Base-by-base conservation (phyloP, 345 rosid genomes). In the Raphanus sativus region DNA sequence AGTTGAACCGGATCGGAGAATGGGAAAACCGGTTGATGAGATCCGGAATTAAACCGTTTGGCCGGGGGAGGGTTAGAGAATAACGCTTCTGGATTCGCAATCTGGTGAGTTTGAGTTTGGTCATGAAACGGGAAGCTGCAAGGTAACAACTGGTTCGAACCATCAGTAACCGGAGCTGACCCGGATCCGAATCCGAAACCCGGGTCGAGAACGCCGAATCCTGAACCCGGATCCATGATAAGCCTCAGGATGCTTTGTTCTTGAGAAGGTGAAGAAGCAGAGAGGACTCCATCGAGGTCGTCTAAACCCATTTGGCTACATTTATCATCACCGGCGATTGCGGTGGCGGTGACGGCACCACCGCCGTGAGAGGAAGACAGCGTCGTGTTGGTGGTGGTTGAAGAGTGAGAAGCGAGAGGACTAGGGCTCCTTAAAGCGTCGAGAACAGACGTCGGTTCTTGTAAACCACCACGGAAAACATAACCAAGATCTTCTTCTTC, bases 341-440 rank as follows among this genome's bases (percentile, higher is more conserved):
- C 32, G 65, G 62, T 58, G 62, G 62, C 26, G 63, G 84, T 50
- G 73, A 78, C 66, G 69, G 64, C 66, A 77, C 36, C 56, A 67
- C 87, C 80, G 81, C 90, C 87, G 85, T 81, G 89, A 70, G 90
- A 86, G 65, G 92, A 89, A 83, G 94, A 89, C 88, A 89, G 89
- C 59, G 93, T 89, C 75, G 91, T 84, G 55, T 50, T 50, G 67
- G 80, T 71, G 54, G 61, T 68, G 16, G 80, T 69, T 2, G 81
- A 78, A 62, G 89, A 87, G 68, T 70, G 40, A n/a, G 93, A 86
- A 7, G 86, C 79, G 52, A 88, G 90, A 67, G 91, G 84, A 68
- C 90, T 89, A 0, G 86, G 89, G 63, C 89, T 81, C 68, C 83
- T 86, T 79, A 83, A 73, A 45, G 83, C 70, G 24, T 88, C 92